Percentiles rank a stretch among this genome's conserved stretches.
Evolutionary conservation across 1,284 basidiomycete genomes (phyloP).

Genomic region (Garcileccinum viscosum): DNA sequence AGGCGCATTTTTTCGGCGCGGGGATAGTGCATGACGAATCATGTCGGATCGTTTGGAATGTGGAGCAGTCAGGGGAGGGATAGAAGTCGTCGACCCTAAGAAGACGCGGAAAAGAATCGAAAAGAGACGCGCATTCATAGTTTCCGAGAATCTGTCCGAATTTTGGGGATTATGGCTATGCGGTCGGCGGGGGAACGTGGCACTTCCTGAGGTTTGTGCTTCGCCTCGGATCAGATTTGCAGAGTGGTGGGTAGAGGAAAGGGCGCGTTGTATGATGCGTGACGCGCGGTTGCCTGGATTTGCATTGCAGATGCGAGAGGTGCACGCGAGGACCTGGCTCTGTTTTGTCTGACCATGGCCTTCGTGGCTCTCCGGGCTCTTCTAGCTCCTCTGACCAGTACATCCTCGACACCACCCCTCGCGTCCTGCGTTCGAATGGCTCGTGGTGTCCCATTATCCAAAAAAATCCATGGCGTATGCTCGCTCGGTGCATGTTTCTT

Average conservation of each 20-base stretch:
- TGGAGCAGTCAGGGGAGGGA: not conserved
- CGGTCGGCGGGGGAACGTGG: not conserved
- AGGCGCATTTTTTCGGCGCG: not conserved
- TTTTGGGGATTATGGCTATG: not conserved
- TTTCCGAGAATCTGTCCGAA: not conserved
- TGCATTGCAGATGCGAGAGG: conserved; percentile 14
- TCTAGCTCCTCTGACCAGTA: not conserved
- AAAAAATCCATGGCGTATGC: not conserved
- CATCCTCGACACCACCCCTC: not conserved
- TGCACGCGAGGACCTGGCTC: not conserved
- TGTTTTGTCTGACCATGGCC: too few species aligned
- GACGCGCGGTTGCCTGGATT: conserved; percentile 15
- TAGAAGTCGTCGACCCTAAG: not conserved
- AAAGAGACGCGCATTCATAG: not conserved
- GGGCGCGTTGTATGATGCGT: not conserved
- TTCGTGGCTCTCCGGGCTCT: not conserved
- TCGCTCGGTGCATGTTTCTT: not conserved
- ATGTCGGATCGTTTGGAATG: not conserved
- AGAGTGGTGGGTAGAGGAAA: not conserved
- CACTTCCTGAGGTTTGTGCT: not conserved
- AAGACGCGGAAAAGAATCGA: not conserved
- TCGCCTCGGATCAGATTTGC: conserved; percentile 34
- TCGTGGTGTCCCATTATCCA: not conserved
- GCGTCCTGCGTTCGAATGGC: not conserved
- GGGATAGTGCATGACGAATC: not conserved